phyloP scores from a whole-genome alignment of 148 eudicot genomes.

The Pharnaceum exiguum region DNA sequence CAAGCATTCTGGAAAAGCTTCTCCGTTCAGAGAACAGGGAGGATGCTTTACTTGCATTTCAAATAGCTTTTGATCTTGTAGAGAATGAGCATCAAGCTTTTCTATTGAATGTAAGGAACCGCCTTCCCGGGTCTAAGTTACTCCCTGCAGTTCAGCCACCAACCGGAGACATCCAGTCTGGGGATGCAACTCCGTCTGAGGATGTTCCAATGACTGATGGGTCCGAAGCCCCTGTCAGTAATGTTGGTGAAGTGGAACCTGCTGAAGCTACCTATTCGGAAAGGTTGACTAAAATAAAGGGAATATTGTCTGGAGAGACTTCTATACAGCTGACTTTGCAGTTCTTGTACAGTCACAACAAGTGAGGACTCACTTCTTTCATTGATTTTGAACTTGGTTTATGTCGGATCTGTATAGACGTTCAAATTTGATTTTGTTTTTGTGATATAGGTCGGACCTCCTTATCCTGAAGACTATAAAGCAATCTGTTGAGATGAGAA shows the following conservation, averaged over 20 bases:
- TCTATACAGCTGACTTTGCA: constrained; percentile 88
- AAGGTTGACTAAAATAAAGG: constrained; percentile 65
- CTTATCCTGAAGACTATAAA: constrained; percentile 95
- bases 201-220: constrained; percentile 81
- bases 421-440: not conserved
- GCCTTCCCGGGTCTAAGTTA: constrained; percentile 48
- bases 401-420: not conserved
- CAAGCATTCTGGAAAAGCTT: constrained; percentile 74
- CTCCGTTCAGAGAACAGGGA: constrained; percentile 66
- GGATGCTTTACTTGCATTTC: constrained; percentile 84
- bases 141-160: constrained; percentile 33
- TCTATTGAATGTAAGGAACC: constrained; percentile 72
- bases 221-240: constrained; percentile 23
- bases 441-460: constrained; percentile 74
- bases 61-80: constrained; percentile 92
- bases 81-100: constrained; percentile 98
- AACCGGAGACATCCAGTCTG: constrained; percentile 41
- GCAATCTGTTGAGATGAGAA: constrained; percentile 97
- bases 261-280: constrained; percentile 64
- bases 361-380: constrained; percentile 36
- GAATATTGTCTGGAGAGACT: constrained; percentile 93
- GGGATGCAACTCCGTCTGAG: constrained; percentile 41
- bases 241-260: constrained; percentile 49
- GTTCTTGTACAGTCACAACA: constrained; percentile 88
- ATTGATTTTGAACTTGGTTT: not conserved